Evolutionary conservation across 768 basidiomycete species (phyloP), one percentile per base, ranked within the genome.

Genomic region (Austroboletus festivus): DNA sequence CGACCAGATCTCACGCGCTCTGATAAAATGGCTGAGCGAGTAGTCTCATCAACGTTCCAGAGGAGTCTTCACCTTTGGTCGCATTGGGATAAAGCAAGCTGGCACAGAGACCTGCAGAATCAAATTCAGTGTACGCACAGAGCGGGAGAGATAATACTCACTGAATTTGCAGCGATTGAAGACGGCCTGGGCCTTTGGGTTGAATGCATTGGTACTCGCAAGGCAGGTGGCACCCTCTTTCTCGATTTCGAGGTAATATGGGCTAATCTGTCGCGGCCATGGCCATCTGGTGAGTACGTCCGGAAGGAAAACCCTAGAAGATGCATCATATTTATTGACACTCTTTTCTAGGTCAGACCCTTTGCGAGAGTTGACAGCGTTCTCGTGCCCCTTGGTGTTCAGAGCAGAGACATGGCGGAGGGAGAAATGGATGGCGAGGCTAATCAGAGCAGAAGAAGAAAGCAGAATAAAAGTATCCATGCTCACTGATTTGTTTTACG

Each of bases 1-100:
- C 77, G 76, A 7, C 64, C 70, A 12, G 68, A 62, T 13, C 74
- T 67, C 33, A 58, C 46, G 12, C 59, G 50, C 4, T 59, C 57
- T 59, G 24, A n/a, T 44, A 5, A 15, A 16, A 41, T 4, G 3
- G 16, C 0, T 48, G 1, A 52, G 41, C 1, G 30, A 37, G 28
- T 12, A 2, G 7, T 3, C 0, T 4, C 2, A 18, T 35, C 13
- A 8, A 22, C 7, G 24, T 24, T 11, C 3, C 9, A 3, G 6
- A 6, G 22, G 9, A 3, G 4, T 48, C 9, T 15, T 18, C 42
- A 58, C 57, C 56, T 47, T 47, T 51, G 19, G 42, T 58, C 4
- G 47, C 34, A 8, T 7, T 43, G 4, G 55, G 47, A 26, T 41
- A 44, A 23, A 38, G 35, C 6, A 57, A 18, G 35, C 35, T 53